Conservation (phyloP, 2,329 filamentous ascomycete genomes). For the Phoma sp. region DNA sequence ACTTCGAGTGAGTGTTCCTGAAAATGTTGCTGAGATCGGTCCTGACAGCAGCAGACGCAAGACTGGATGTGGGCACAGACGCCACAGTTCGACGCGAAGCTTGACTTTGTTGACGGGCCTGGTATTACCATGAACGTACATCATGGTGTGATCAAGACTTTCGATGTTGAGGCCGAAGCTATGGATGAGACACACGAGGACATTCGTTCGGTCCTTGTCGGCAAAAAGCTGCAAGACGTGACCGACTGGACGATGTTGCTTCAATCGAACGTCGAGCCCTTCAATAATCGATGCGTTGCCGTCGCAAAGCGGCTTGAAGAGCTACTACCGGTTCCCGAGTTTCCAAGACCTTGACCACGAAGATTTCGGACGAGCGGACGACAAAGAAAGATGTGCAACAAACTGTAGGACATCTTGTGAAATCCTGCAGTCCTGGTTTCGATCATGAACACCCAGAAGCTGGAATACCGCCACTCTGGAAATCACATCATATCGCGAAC, state of each 20-base stretch:
- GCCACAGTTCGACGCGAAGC: conserved; percentile 74
- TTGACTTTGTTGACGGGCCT: conserved; percentile 56
- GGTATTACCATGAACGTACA: conserved; percentile 48
- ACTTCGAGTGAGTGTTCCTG: conserved; percentile 59
- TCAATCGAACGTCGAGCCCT: conserved; percentile 20
- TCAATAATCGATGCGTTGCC: conserved; percentile 17
- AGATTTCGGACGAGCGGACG: too few species aligned
- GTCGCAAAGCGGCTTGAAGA: conserved; percentile 29
- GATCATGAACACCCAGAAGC: background rate
- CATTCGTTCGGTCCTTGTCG: conserved; percentile 33
- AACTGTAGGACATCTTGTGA: background rate
- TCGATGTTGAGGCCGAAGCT: conserved; percentile 36
- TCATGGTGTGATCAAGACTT: conserved; percentile 63
- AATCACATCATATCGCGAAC: background rate
- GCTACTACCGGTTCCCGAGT: conserved; percentile 30
- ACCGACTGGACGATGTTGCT: conserved; percentile 46
- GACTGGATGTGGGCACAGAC: conserved; percentile 88
- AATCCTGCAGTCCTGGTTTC: background rate
- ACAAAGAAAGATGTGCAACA: too few species aligned
- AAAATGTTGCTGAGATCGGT: background rate
- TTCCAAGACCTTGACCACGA: conserved; percentile 3
- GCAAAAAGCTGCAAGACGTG: conserved; percentile 59
- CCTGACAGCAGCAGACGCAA: conserved; percentile 58
- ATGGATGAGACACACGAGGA: conserved; percentile 18
- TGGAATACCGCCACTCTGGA: background rate